Base-by-base conservation (phyloP, 305 asterid species). In the Coffea humblotiana region DNA sequence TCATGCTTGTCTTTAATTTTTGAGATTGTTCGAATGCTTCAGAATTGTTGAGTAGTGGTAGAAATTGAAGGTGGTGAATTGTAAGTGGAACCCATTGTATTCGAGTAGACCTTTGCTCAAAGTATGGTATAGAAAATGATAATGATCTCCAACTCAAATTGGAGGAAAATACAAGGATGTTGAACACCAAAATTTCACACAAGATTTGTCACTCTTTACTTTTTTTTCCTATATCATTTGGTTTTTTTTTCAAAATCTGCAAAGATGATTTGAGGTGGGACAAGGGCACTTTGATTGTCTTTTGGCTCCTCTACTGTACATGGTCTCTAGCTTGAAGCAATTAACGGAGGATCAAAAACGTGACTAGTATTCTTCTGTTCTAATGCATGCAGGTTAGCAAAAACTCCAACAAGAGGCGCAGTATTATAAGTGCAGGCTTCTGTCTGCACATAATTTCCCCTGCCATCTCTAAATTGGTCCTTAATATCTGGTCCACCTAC, bases 351-450 rank as follows among this genome's bases (percentile, higher is more conserved):
- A 60, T 52, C 6, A 37, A 72, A 72, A 48, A n/a, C 27, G 37
- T 52, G 13, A 29, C 35, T 23, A 72, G 52, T 73, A 67, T 67
- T 80, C 54, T 67, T 80, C 54, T 60, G 76, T 40, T 79, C 81
- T 16, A 79, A 13, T 5, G 87, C 81, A 49, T 86, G 78, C 61
- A 95, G 29, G 64, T 83, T 89, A 23, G 98, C 98, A 69, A 95
- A 92, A 82, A 90, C 89, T 32, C 98, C 98, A 7, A 92, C 93
- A 54, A 95, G 81, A 0, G 98, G 97, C 0, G 98, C 98, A 0
- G 96, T 88, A 71, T 91, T 95, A n/a, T 92, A 93, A 3, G 97
- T 91, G 78, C 99, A 95, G 63, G 97, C 97, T 83, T 95, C 98
- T 3, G 99, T 92, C 77, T 95, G 99, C 89, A 89, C 82, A 21